phyloP scores from a whole-genome alignment of 306 rosid genomes.

The Pyrus bretschneideri region DNA sequence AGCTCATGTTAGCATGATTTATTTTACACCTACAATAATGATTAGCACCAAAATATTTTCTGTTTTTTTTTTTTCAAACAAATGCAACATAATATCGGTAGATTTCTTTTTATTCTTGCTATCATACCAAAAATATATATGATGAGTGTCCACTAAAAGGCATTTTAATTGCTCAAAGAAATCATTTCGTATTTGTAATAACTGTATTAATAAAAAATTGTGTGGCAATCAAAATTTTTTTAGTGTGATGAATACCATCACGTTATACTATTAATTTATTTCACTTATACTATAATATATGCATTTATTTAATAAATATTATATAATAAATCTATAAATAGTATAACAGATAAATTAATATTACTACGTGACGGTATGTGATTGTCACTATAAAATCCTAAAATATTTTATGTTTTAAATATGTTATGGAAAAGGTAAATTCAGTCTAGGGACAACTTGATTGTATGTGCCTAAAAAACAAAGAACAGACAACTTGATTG shows the following conservation, averaged over 20 bases:
- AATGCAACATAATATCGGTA: too few species aligned
- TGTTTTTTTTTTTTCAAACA: too few species aligned
- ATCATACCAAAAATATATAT: too few species aligned
- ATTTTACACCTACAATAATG: too few species aligned
- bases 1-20: not conserved
- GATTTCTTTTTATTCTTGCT: too few species aligned
- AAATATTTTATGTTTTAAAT: not conserved
- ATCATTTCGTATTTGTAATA: slow-evolving; percentile 2
- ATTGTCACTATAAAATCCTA: not conserved
- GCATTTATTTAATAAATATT: too few species aligned
- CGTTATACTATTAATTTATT: too few species aligned
- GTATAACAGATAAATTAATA: too few species aligned
- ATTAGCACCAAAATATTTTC: not conserved
- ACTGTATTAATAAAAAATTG: not conserved
- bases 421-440: not conserved
- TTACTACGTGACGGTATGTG: not conserved
- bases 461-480: not conserved
- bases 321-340: not conserved
- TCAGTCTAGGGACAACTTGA: slow-evolving; percentile 3
- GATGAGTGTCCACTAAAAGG: too few species aligned
- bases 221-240: not conserved
- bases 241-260: too few species aligned
- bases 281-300: too few species aligned
- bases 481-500: slow-evolving; percentile 11
- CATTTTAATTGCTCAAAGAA: not conserved